Evolutionary conservation across 139 green algal genomes (phyloP), one percentile per base, ranked within the genome.

Genomic region (Chlamydomonas sp.): DNA sequence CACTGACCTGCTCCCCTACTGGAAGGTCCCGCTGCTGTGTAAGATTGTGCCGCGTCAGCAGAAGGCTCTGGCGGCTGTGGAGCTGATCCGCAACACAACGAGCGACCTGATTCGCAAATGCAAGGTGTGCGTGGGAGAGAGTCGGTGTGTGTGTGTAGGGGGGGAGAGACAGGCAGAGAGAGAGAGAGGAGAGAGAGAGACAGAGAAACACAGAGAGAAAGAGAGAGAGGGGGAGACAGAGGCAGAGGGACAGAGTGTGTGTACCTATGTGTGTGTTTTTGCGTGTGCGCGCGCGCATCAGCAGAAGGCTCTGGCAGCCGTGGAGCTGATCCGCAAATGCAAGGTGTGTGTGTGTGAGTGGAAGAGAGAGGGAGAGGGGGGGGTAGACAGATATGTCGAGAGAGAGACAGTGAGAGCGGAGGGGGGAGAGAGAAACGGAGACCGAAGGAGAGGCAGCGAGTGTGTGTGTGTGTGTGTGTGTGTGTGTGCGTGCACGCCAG

Each of bases 1-100:
- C 5, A 99, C 93, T 22, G 94, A 98, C 81, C 73, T 98, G 79
- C 76, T 98, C 69, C 94, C 94, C 1, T 83, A 94, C 50, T 99
- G 92, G 92, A 96, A 97, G 86, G 68, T 83, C 33, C 80, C 84
- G 0, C 69, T 84, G 24, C 63, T 92, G 35, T 69, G 57, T 10
- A 64, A 61, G 35, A 60, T 95, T 13, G 74, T 90, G 16, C 88
- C 88, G 1, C 87, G 90, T 13, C 87, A 93, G 76, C 79, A 78
- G 28, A 89, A 89, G 67, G 91, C 91, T 1, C 58, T 80, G 1
- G 82, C 80, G 28, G 88, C 92, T 29, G 92, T 97, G 31, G 69
- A 81, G 59, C n/a, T n/a, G n/a, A 98, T 98, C 58, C 83, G 89
- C 1, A 31, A 82, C 38, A 92, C 84, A 33, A 97, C 94, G 13